Evolutionary conservation across 2,329 filamentous ascomycete species (phyloP), one percentile per base, ranked within the genome.

Genomic region (Arthrobotrys sphaeroides): DNA sequence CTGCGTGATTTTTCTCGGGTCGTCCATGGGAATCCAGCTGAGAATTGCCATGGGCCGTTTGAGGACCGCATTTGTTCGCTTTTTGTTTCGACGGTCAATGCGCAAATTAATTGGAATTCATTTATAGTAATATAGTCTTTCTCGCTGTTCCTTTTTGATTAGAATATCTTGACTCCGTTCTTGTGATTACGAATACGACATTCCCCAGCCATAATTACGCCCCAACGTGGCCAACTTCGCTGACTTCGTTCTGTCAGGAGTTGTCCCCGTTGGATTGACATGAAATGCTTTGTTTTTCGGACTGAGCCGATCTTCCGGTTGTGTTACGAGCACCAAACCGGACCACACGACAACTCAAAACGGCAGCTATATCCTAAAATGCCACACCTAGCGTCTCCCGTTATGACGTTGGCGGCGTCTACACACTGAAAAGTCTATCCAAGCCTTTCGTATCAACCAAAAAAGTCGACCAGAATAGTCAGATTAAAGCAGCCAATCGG

Each of bases 1-100:
- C 60, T 74, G 70, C 70, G 70, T 74, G 70, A 74, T 73, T 74
- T 74, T 62, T 62, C 36, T 62, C 55, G 66, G 66, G 57, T 70
- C 66, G 43, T 36, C 51, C 66, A 51, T 55, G 51, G 51, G 49
- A 53, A 62, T 26, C 36, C 38, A 53, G 43, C 53, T 36, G 53
- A 61, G 38, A 53, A 60, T 31, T 43, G 51, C 51, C 51, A 55
- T 55, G 31, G 51, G 45, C 51, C 51, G 51, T 60, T n/a, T 60
- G 38, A 60, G 26, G 38, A 28, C 36, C 51, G 51, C 51, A 28
- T 13, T 47, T 13, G 6, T 18, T n/a, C n/a, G 36, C 43, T 36
- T 20, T 36, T 22, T 55, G 22, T n/a, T 36, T 16, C 3, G 10
- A 31, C 16, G 26, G 51, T 68, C 51, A 68, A 68, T 68, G 64